Conservation (phyloP, 2,329 filamentous ascomycete species). For the Fusarium denticulatum region DNA sequence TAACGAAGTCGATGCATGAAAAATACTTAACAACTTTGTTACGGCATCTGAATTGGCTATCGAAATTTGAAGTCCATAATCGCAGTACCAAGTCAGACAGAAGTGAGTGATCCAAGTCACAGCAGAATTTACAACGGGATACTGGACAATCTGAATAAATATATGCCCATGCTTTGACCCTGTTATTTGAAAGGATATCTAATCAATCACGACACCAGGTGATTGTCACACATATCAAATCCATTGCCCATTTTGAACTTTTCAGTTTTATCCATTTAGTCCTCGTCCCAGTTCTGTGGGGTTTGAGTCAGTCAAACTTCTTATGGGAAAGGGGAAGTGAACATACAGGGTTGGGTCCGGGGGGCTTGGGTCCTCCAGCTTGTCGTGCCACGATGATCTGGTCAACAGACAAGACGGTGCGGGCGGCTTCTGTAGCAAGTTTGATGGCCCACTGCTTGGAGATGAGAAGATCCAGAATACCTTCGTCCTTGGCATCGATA, state of each 20-base stretch:
- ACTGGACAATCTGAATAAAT: slow-evolving; percentile 16
- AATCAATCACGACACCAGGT: slow-evolving; percentile 36
- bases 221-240: slow-evolving; percentile 23
- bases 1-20: slow-evolving; percentile 32
- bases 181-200: slow-evolving; percentile 37
- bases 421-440: slow-evolving; percentile 91
- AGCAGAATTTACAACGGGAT: background rate
- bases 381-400: slow-evolving; percentile 99
- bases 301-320: slow-evolving; percentile 43
- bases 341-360: slow-evolving; percentile 83
- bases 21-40: background rate
- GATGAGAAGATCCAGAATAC: slow-evolving; percentile 90
- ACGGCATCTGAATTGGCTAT: background rate
- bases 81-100: background rate
- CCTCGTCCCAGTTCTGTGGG: slow-evolving; percentile 69
- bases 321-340: background rate
- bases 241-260: slow-evolving; percentile 35
- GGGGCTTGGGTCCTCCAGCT: slow-evolving; percentile 96
- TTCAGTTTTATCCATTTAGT: slow-evolving; percentile 56
- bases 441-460: slow-evolving; percentile 98
- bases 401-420: slow-evolving; percentile 94
- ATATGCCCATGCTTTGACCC: slow-evolving; percentile 26
- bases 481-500: slow-evolving; percentile 85
- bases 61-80: slow-evolving; percentile 4
- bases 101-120: slow-evolving; percentile 10